Evolutionary conservation across 148 eudicot species (phyloP).

Genomic region (Persicaria maculosa): DNA sequence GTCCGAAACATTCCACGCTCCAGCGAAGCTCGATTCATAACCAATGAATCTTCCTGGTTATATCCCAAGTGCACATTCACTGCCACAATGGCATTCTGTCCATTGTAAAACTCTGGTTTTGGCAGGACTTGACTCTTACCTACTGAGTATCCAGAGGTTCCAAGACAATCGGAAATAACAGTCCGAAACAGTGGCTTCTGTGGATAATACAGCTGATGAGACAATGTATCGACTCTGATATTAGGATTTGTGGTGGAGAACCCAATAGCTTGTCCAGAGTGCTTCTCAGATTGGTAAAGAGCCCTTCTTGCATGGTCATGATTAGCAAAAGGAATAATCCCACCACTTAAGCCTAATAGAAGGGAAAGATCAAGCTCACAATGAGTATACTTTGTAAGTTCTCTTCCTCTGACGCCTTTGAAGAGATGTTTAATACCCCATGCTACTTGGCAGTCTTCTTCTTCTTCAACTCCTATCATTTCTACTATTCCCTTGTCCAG

Average conservation of each 20-base stretch:
- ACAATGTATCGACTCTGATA: conserved; percentile 67
- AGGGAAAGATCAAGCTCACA: conserved; percentile 92
- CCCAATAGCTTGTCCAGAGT: conserved; percentile 93
- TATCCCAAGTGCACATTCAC: conserved; percentile 92
- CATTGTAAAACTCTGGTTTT: conserved; percentile 66
- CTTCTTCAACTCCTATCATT: conserved; percentile 84
- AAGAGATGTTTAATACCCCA: conserved; percentile 76
- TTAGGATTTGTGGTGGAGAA: conserved; percentile 69
- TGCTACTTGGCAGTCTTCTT: conserved; percentile 82
- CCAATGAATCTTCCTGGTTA: conserved; percentile 93
- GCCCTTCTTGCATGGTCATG: conserved; percentile 95
- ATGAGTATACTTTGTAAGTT: conserved; percentile 59
- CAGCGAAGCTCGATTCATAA: conserved; percentile 84
- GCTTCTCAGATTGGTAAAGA: conserved; percentile 87
- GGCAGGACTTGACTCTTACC: conserved; percentile 43
- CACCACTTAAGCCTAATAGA: conserved; percentile 79
- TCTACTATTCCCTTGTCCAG: conserved; percentile 73
- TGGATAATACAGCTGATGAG: conserved; percentile 83
- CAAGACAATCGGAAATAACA: conserved; percentile 68
- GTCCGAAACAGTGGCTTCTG: conserved; percentile 87
- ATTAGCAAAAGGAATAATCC: conserved; percentile 78
- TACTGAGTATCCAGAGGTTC: conserved; percentile 33
- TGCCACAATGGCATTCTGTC: conserved; percentile 96
- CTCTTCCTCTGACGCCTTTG: conserved; percentile 34
- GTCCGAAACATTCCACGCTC: conserved; percentile 97